A percentile compares a stretch with the other conserved stretches of the same genome.
These are phyloP conservation scores for Kuraishia floccosa DNA, from an alignment of 805 yeast species.

Conservation along the genomic window DNA sequence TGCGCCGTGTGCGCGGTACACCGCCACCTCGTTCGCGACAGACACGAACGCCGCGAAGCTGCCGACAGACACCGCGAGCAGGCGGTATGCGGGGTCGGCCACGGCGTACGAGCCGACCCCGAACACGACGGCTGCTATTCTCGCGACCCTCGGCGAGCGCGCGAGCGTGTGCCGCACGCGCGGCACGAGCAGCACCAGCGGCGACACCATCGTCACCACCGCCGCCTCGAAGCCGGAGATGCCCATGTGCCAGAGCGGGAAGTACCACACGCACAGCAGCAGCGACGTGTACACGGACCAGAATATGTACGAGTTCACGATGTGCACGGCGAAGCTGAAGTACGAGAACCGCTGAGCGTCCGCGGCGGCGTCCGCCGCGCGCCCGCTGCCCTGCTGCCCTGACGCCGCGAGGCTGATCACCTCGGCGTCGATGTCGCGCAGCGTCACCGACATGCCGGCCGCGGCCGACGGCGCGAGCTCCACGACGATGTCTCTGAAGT, in stretches of 20 bases:
- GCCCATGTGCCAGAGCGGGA: constrained; percentile 98
- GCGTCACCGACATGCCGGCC: constrained; percentile 2
- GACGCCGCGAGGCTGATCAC: not conserved
- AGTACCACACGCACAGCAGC: constrained; percentile 87
- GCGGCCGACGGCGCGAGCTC: constrained; percentile 16
- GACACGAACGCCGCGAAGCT: constrained; percentile 50
- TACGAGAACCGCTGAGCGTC: constrained; percentile 7
- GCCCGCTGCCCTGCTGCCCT: not conserved
- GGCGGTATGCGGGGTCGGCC: constrained; percentile 57
- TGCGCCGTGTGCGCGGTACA: constrained; percentile 1
- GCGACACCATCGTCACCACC: constrained; percentile 44
- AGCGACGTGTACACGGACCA: constrained; percentile 82
- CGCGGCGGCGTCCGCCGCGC: not conserved
- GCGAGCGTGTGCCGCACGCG: constrained; percentile 23
- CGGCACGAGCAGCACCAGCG: constrained; percentile 34
- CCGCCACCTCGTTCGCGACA: constrained; percentile 38
- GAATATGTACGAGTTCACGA: constrained; percentile 61
- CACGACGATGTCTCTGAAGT: constrained; percentile 55
- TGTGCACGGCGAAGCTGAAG: constrained; percentile 28
- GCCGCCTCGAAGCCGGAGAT: constrained; percentile 87
- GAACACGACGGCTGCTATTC: constrained; percentile 40
- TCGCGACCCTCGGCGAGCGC: constrained; percentile 38
- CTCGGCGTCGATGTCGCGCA: not conserved
- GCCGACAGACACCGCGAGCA: constrained; percentile 58
- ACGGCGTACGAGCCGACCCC: constrained; percentile 73